Conservation (phyloP, 495 filamentous ascomycete species). For the Podospora sp. region DNA sequence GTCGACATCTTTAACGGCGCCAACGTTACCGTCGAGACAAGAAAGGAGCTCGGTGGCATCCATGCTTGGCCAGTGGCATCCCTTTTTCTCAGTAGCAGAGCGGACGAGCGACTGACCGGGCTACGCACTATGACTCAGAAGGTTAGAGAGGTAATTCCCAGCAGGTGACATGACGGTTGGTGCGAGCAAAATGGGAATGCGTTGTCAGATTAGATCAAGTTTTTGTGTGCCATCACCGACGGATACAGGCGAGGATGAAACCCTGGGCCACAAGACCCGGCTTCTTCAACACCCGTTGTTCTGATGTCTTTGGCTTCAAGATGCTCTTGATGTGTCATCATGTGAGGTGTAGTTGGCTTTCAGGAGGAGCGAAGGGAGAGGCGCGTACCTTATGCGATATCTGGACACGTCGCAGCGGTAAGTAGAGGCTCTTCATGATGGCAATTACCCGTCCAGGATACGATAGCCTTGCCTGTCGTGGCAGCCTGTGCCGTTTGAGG, state of each 20-base stretch:
- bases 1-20: slow-evolving; percentile 50
- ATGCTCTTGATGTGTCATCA: slow-evolving; percentile 52
- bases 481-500: background rate
- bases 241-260: slow-evolving; percentile 52
- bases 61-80: slow-evolving; percentile 80
- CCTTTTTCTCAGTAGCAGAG: slow-evolving; percentile 63
- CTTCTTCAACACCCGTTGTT: slow-evolving; percentile 43
- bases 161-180: slow-evolving; percentile 10
- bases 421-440: background rate
- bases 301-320: slow-evolving; percentile 42
- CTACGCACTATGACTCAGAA: slow-evolving; percentile 57
- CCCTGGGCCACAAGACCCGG: slow-evolving; percentile 46
- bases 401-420: background rate
- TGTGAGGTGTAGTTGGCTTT: background rate
- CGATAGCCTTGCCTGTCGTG: background rate
- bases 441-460: background rate
- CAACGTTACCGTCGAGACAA: slow-evolving; percentile 49
- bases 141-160: slow-evolving; percentile 41
- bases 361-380: background rate
- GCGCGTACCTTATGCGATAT: slow-evolving; percentile 14
- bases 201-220: slow-evolving; percentile 60
- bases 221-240: slow-evolving; percentile 49
- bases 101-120: slow-evolving; percentile 59
- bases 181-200: background rate
- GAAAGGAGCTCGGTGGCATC: slow-evolving; percentile 62